Evolutionary conservation across 2,329 filamentous ascomycete genomes (phyloP), one percentile per base, ranked within the genome.

Genomic region (Rhynchosporium secalis): DNA sequence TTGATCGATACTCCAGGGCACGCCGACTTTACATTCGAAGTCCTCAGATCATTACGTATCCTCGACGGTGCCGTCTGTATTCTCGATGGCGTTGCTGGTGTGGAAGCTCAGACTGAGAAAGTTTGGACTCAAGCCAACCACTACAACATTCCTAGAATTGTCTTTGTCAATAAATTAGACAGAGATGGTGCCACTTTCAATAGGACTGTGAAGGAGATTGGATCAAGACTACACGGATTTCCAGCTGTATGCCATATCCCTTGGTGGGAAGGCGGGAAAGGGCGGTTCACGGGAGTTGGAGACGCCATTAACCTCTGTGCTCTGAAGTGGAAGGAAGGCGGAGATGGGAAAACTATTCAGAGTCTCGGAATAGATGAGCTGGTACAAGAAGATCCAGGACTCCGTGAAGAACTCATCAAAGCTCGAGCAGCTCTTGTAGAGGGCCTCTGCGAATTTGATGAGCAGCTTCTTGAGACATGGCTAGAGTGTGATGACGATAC

Each of bases 1-100:
- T 79, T 96, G 1, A 98, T 99, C 64, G 95, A 99, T 74, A 98
- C 95, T 0, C 95, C 95, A 2, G 95, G 95, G 1, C 95, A 99
- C 73, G 93, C 96, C 28, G 95, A 99, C 75, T 99, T 99, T 71
- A 92, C 94, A 0, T 98, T 98, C 72, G 95, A 99, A 75, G 95
- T 98, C 2, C 84, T 97, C 68, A 86, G 95, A 12, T 98, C 94
- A 38, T 80, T 98, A 6, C 87, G 92, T 26, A 89, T 96, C 40
- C 82, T 96, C 0, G 92, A 96, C 72, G 92, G 92, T 4, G 92
- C 92, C 1, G 88, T 96, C n/a, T 96, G 92, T 71, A 93, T 96
- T 71, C 86, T 96, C 7, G 92, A 96, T 73, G 92, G 91, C 0
- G 92, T 96, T 43, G 92, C 94, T 64, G 92, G 92, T 1, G 95